A percentile compares a stretch with the other conserved stretches of the same genome.
These are phyloP conservation scores for Tanacetum coccineum DNA, from an alignment of 129 eudicot genomes.

Conservation along the genomic window DNA sequence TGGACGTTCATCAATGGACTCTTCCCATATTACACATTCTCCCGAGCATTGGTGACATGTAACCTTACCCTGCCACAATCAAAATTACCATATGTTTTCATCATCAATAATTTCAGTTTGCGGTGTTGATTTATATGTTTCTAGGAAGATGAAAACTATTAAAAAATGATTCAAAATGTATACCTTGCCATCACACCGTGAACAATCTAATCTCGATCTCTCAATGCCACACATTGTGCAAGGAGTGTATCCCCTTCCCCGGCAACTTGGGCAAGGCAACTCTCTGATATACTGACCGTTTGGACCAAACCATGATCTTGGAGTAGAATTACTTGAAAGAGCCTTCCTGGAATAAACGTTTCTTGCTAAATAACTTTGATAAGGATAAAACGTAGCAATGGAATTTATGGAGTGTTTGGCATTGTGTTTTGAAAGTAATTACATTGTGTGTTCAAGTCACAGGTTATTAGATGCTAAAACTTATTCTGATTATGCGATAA, in stretches of 20 bases:
- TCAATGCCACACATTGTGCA: conserved; percentile 93
- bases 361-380: neutral
- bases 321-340: conserved; percentile 45
- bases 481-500: no score
- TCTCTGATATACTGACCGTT: conserved; percentile 96
- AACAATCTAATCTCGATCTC: conserved; percentile 77
- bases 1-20: conserved; percentile 89
- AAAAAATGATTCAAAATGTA: neutral
- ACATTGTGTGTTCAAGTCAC: no score
- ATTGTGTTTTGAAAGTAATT: no score
- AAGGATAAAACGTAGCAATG: neutral
- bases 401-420: no score
- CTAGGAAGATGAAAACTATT: neutral
- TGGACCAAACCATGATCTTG: conserved; percentile 99
- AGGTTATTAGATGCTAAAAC: no score
- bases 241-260: conserved; percentile 96
- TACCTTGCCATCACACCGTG: conserved; percentile 91
- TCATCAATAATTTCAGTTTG: conserved; percentile 6
- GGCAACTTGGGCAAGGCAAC: conserved; percentile 96
- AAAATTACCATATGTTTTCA: neutral
- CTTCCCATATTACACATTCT: conserved; percentile 98
- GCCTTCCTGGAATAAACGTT: conserved; percentile 43
- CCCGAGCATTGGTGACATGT: conserved; percentile 81
- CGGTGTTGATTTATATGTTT: neutral
- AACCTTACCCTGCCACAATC: conserved; percentile 56